These are phyloP conservation scores for Solanum microdontum DNA, from an alignment of 257 asterid species.

Conservation along the genomic window DNA sequence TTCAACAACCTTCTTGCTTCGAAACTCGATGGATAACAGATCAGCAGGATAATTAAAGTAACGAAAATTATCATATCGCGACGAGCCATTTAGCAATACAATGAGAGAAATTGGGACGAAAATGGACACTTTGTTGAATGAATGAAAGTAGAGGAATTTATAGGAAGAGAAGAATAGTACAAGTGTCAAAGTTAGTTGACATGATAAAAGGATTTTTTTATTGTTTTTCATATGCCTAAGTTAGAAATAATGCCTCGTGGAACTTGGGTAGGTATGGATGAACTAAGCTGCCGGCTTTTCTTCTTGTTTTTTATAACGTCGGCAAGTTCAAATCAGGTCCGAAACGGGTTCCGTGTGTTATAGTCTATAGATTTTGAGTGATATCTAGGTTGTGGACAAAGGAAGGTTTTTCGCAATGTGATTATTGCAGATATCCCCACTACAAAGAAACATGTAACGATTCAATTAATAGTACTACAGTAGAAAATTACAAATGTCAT, in stretches of 20 bases:
- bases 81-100: background rate
- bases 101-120: background rate
- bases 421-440: background rate
- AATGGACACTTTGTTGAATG: background rate
- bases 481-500: background rate
- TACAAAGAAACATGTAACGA: background rate
- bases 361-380: background rate
- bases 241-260: constrained; percentile 16
- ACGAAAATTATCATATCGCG: background rate
- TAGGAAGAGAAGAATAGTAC: background rate
- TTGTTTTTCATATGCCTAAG: background rate
- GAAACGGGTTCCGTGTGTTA: no score
- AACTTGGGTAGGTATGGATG: constrained; percentile 11
- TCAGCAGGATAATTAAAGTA: background rate
- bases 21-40: background rate
- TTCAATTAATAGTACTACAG: background rate
- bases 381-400: background rate
- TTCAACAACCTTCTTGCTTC: background rate
- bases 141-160: background rate
- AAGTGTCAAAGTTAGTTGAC: background rate
- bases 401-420: background rate
- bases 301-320: background rate
- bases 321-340: background rate
- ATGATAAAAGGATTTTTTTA: no score
- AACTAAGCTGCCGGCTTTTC: constrained; percentile 22